A percentile compares a stretch with the other conserved stretches of the same genome.
These are phyloP conservation scores for Metschnikowia baotianmanensis DNA, from an alignment of 805 yeast species.

Conservation along the genomic window DNA sequence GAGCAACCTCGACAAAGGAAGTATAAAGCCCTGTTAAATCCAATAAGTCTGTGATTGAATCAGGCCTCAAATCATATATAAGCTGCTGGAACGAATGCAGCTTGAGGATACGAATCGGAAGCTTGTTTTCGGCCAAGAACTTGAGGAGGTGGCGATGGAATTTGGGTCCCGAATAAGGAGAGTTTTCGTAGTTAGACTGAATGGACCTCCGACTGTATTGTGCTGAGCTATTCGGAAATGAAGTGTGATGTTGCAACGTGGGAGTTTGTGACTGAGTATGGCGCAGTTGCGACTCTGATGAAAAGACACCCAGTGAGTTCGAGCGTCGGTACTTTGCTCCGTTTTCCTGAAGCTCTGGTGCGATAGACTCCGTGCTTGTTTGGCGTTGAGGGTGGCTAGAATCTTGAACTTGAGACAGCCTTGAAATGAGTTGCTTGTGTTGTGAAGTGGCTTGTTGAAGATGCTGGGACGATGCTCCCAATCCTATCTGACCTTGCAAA, in stretches of 20 bases:
- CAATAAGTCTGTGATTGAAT: constrained; percentile 44
- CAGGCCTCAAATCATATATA: constrained; percentile 48
- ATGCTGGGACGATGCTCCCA: constrained; percentile 4
- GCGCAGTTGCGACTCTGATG: constrained; percentile 1
- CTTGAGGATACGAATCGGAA: constrained; percentile 47
- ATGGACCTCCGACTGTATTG: constrained; percentile 8
- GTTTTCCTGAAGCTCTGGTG: constrained; percentile 5
- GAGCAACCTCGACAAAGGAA: constrained; percentile 44
- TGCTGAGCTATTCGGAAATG: background rate
- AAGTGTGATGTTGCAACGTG: background rate
- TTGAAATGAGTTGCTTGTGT: constrained; percentile 1
- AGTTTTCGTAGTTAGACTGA: constrained; percentile 28
- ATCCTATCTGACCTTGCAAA: constrained; percentile 1
- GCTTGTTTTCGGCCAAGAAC: constrained; percentile 51
- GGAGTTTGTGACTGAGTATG: constrained; percentile 5
- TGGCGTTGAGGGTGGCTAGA: constrained; percentile 5
- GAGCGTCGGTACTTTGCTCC: constrained; percentile 5
- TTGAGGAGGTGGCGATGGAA: constrained; percentile 51
- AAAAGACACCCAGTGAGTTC: background rate
- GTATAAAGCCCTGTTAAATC: constrained; percentile 46
- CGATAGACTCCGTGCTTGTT: constrained; percentile 2
- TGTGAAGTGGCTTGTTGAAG: constrained; percentile 5
- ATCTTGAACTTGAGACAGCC: constrained; percentile 6
- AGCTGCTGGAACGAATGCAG: constrained; percentile 52
- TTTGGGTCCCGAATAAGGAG: constrained; percentile 44